These are phyloP conservation scores for Mytilinidion resinicola DNA, from an alignment of 495 filamentous ascomycete species.

Conservation along the genomic window DNA sequence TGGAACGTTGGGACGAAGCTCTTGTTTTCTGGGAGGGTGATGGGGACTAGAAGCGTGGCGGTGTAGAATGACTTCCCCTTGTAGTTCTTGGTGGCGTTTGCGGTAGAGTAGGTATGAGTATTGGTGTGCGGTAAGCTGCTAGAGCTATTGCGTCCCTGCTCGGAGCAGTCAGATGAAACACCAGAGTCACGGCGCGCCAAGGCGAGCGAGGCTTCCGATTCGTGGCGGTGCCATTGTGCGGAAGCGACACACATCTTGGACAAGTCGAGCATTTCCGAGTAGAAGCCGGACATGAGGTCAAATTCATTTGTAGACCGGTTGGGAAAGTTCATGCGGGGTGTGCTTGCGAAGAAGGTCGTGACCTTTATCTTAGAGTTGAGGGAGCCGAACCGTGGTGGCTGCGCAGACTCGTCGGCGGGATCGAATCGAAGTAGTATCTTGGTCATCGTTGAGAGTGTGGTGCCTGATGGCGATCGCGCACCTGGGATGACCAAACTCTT, in stretches of 20 bases:
- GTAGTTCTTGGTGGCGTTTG: conserved; percentile 40
- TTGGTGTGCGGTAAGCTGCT: conserved; percentile 25
- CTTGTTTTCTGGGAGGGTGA: conserved; percentile 64
- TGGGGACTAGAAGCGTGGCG: conserved; percentile 62
- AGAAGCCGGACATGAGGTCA: conserved; percentile 54
- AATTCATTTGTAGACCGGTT: conserved; percentile 41
- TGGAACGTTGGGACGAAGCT: conserved; percentile 84
- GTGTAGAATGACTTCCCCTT: conserved; percentile 52
- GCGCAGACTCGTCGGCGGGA: conserved; percentile 50
- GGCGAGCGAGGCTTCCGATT: background rate
- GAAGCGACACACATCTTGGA: conserved; percentile 59
- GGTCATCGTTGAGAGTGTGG: conserved; percentile 48
- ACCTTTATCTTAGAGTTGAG: conserved; percentile 67
- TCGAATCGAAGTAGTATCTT: conserved; percentile 69
- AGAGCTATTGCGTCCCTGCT: conserved; percentile 24
- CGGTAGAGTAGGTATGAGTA: conserved; percentile 25
- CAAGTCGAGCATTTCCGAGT: conserved; percentile 55
- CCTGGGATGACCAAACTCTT: conserved; percentile 53
- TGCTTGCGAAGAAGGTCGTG: conserved; percentile 63
- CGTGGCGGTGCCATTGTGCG: conserved; percentile 59
- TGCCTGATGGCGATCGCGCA: background rate
- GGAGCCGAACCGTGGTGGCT: conserved; percentile 61
- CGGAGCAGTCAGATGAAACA: conserved; percentile 31
- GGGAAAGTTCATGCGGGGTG: conserved; percentile 45
- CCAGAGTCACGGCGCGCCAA: conserved; percentile 55